A percentile compares a stretch with the other conserved stretches of the same genome.
Evolutionary conservation across 306 rosid species (phyloP).

Genomic region (Cicer yamashitae): DNA sequence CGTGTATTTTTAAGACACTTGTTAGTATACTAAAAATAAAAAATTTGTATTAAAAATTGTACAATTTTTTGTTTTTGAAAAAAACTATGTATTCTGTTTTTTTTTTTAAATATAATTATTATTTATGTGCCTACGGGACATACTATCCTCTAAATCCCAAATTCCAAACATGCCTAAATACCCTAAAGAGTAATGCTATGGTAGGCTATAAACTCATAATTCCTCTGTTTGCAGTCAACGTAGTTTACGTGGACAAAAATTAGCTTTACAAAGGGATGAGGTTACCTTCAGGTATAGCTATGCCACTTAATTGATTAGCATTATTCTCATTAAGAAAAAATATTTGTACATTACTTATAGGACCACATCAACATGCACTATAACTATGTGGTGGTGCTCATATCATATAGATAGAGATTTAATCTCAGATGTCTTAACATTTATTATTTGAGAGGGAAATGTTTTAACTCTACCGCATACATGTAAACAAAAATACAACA

Average conservation of each 20-base stretch:
- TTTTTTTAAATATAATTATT: too few relatives aligned
- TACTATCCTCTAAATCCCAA: too few relatives aligned
- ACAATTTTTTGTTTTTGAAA: too few relatives aligned
- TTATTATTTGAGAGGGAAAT: slow-evolving; percentile 28
- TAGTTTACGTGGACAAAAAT: slow-evolving; percentile 23
- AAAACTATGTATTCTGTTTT: too few relatives aligned
- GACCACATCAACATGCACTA: slow-evolving; percentile 45
- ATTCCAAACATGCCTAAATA: too few relatives aligned
- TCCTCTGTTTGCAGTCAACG: slow-evolving; percentile 13
- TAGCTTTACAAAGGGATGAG: slow-evolving; percentile 15
- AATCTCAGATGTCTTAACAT: slow-evolving; percentile 15
- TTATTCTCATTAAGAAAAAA: neutral
- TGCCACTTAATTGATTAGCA: slow-evolving; percentile 21
- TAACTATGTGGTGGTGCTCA: slow-evolving; percentile 12
- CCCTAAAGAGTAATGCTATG: neutral
- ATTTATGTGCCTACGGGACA: too few relatives aligned
- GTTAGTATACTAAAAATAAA: too few relatives aligned
- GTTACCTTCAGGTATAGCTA: slow-evolving; percentile 34
- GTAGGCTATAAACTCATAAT: neutral
- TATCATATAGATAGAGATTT: neutral
- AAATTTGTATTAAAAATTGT: too few relatives aligned
- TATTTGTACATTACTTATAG: neutral
- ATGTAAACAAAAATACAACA: slow-evolving; percentile 13
- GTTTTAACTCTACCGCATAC: slow-evolving; percentile 10
- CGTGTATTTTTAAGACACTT: too few relatives aligned